A percentile compares a stretch with the other conserved stretches of the same genome.
Evolutionary conservation across 2,329 filamentous ascomycete genomes (phyloP).

Genomic region (Achaetomium macrosporum): DNA sequence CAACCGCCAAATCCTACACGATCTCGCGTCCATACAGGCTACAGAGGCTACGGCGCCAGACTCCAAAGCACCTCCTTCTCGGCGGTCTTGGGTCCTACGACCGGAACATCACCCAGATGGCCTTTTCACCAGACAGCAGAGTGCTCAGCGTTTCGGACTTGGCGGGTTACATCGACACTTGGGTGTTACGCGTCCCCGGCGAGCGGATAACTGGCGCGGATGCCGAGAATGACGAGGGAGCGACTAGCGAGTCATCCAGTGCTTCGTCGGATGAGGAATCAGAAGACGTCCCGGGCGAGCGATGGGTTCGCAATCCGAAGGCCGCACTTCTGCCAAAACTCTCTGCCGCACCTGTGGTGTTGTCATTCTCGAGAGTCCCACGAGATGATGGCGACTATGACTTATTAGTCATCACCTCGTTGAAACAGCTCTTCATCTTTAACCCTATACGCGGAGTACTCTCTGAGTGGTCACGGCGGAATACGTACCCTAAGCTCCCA

Average conservation of each 20-base stretch:
- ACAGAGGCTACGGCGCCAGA: conserved; percentile 47
- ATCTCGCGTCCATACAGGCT: conserved; percentile 43
- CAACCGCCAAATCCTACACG: conserved; percentile 34
- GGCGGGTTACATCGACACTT: conserved; percentile 81
- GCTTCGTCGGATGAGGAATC: conserved; percentile 26
- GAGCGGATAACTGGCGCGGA: conserved; percentile 32
- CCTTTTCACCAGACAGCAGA: conserved; percentile 75
- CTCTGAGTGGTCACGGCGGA: conserved; percentile 79
- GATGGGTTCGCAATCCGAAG: conserved; percentile 71
- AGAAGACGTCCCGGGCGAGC: conserved; percentile 42
- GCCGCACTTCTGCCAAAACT: conserved; percentile 65
- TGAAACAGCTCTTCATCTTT: conserved; percentile 67
- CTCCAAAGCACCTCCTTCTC: conserved; percentile 50
- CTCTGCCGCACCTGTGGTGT: conserved; percentile 55
- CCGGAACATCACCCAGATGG: conserved; percentile 63
- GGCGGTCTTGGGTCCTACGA: conserved; percentile 71
- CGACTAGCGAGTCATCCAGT: conserved; percentile 20
- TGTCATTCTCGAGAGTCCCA: conserved; percentile 59
- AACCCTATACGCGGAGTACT: conserved; percentile 70
- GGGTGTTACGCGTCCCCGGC: conserved; percentile 61
- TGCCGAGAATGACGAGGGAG: conserved; percentile 32
- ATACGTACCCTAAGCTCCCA: conserved; percentile 70
- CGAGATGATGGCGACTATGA: conserved; percentile 41
- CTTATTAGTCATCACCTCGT: conserved; percentile 49
- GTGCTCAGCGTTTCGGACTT: conserved; percentile 76